Conservation (phyloP, 2,329 filamentous ascomycete species). For the Arthrinium puccinioides region DNA sequence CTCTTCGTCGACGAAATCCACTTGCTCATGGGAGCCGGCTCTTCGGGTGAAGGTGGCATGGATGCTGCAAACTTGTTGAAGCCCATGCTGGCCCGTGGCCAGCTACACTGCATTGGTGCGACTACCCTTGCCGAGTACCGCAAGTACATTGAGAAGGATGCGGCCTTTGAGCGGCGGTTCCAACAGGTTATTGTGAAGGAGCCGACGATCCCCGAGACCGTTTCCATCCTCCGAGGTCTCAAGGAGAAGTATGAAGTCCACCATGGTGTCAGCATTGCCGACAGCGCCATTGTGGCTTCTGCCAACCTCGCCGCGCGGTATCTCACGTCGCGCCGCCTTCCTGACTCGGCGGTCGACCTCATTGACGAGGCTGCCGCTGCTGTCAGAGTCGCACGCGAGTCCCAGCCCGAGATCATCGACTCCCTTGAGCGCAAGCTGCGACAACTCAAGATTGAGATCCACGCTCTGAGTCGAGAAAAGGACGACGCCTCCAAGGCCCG, state of each 20-base stretch:
- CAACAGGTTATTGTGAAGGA: constrained; percentile 98
- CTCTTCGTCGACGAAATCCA: constrained; percentile 99
- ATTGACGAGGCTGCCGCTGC: constrained; percentile 95
- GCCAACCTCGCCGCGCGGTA: constrained; percentile 92
- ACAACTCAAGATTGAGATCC: constrained; percentile 95
- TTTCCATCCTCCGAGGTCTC: constrained; percentile 95
- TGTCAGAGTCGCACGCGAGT: constrained; percentile 92
- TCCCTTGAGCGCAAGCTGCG: constrained; percentile 84
- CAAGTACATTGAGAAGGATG: constrained; percentile 98
- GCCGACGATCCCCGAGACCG: constrained; percentile 77
- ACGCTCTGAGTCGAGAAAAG: constrained; percentile 87
- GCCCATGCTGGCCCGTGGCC: constrained; percentile 93
- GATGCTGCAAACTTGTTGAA: constrained; percentile 96
- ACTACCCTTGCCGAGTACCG: constrained; percentile 93
- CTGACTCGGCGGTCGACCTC: constrained; percentile 93
- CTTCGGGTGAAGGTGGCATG: constrained; percentile 95
- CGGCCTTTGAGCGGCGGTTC: constrained; percentile 96
- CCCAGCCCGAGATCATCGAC: constrained; percentile 91
- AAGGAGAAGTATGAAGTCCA: constrained; percentile 99
- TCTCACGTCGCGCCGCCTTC: constrained; percentile 81
- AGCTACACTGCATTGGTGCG: constrained; percentile 95
- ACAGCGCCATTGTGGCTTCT: constrained; percentile 84
- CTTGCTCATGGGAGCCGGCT: constrained; percentile 93
- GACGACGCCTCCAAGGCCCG: constrained; percentile 86
- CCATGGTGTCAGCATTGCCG: constrained; percentile 93